A percentile compares a stretch with the other conserved stretches of the same genome.
Evolutionary conservation across 2,329 filamentous ascomycete species (phyloP).

Genomic region (Claviceps capensis): DNA sequence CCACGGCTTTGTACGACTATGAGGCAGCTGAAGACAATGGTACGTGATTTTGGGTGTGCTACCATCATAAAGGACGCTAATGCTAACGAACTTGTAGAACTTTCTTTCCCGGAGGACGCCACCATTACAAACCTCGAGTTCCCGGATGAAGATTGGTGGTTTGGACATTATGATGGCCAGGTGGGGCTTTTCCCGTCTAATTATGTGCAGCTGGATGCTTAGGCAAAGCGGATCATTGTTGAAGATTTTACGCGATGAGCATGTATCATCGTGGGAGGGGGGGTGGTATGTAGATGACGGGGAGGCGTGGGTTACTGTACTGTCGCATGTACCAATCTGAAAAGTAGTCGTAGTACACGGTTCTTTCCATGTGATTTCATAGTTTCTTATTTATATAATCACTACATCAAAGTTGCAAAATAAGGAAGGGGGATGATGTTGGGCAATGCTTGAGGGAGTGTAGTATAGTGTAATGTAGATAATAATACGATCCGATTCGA

Average conservation of each 20-base stretch:
- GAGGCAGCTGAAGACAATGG: conserved; percentile 93
- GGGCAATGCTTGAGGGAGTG: too few relatives aligned
- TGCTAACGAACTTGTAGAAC: conserved; percentile 24
- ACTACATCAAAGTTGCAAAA: too few relatives aligned
- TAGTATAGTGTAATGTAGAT: too few relatives aligned
- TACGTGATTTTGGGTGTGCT: conserved; percentile 18
- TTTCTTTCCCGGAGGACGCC: conserved; percentile 80
- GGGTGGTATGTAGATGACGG: too few relatives aligned
- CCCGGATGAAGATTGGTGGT: conserved; percentile 98
- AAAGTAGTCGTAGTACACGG: too few relatives aligned
- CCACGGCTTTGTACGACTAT: conserved; percentile 86
- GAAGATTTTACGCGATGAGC: background rate
- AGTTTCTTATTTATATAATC: too few relatives aligned
- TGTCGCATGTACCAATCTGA: too few relatives aligned
- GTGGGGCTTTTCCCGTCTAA: conserved; percentile 74
- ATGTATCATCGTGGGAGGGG: background rate
- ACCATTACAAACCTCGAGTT: conserved; percentile 78
- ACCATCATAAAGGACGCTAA: background rate
- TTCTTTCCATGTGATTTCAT: too few relatives aligned
- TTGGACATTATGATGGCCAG: conserved; percentile 68
- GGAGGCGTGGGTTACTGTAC: too few relatives aligned
- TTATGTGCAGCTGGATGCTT: conserved; percentile 46
- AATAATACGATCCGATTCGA: too few relatives aligned
- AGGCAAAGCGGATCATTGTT: background rate
- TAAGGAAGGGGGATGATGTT: too few relatives aligned